Conservation (phyloP, 73 alveolate genomes). For the Breviolum minutum region DNA sequence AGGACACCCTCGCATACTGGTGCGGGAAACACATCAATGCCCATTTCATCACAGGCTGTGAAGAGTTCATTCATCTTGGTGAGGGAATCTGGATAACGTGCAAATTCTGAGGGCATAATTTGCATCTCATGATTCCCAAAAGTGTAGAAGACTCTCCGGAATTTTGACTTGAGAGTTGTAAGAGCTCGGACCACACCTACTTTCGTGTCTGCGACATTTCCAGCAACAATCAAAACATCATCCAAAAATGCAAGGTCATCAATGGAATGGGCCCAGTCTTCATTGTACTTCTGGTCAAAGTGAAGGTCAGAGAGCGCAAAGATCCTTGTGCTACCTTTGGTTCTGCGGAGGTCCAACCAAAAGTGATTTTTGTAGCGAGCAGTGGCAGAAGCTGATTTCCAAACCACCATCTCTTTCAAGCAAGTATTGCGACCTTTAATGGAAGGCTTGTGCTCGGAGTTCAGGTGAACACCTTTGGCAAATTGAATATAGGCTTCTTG, state of each 20-base stretch:
- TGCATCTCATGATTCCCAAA: constrained; percentile 91
- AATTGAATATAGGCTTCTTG: constrained; percentile 72
- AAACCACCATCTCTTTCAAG: constrained; percentile 66
- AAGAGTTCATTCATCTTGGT: constrained; percentile 49
- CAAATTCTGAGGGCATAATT: constrained; percentile 54
- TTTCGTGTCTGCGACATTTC: constrained; percentile 81
- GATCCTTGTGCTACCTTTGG: constrained; percentile 43
- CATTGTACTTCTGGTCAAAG: constrained; percentile 68
- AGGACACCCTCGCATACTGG: constrained; percentile 84
- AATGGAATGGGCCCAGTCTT: constrained; percentile 77
- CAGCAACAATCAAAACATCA: constrained; percentile 92
- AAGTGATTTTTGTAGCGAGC: constrained; percentile 57
- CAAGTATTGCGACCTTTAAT: constrained; percentile 86
- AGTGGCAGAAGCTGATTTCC: constrained; percentile 85
- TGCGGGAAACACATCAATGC: constrained; percentile 87
- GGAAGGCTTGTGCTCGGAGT: constrained; percentile 68
- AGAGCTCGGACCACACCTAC: constrained; percentile 78
- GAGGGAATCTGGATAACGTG: constrained; percentile 79
- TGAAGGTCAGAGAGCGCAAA: constrained; percentile 86
- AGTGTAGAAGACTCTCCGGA: constrained; percentile 82
- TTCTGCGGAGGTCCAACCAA: constrained; percentile 65
- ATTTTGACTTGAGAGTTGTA: constrained; percentile 69
- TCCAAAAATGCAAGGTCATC: constrained; percentile 92
- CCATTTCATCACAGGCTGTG: constrained; percentile 73
- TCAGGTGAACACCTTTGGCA: constrained; percentile 51